These are phyloP conservation scores for Gnaphalium uliginosum DNA, from an alignment of 129 eudicot genomes.

Conservation along the genomic window DNA sequence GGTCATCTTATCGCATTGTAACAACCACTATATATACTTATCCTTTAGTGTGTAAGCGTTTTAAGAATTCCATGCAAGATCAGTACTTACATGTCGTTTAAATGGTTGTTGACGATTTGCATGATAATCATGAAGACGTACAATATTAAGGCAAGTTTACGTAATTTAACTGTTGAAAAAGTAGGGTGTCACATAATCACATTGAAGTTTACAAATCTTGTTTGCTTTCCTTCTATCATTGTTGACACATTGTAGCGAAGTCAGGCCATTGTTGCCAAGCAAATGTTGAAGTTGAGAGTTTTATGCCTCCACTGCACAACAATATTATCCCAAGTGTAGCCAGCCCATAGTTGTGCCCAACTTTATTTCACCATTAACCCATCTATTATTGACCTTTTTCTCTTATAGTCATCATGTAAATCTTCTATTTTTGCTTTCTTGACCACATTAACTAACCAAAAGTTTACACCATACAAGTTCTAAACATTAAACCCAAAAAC, in stretches of 20 bases:
- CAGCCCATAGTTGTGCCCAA: background rate
- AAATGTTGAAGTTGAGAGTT: background rate
- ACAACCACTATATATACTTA: background rate
- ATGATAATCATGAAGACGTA: background rate
- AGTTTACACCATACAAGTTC: background rate
- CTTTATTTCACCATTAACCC: background rate
- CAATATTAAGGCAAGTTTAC: background rate
- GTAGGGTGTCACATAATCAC: background rate
- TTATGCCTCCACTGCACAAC: too few relatives aligned
- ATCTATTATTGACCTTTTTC: background rate
- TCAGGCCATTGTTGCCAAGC: constrained; percentile 2
- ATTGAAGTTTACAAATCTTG: background rate
- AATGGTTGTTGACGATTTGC: background rate
- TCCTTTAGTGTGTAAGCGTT: background rate
- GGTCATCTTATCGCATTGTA: background rate
- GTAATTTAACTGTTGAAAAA: background rate
- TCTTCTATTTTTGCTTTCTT: background rate
- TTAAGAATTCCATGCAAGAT: background rate
- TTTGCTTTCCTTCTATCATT: background rate
- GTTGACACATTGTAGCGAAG: background rate
- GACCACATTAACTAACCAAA: background rate
- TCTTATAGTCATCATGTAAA: background rate
- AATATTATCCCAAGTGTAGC: background rate
- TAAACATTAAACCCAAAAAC: background rate
- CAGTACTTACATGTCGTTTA: background rate